These are phyloP conservation scores for Neopestalotiopsis rosae DNA, from an alignment of 2,329 filamentous ascomycete genomes.

Conservation along the genomic window DNA sequence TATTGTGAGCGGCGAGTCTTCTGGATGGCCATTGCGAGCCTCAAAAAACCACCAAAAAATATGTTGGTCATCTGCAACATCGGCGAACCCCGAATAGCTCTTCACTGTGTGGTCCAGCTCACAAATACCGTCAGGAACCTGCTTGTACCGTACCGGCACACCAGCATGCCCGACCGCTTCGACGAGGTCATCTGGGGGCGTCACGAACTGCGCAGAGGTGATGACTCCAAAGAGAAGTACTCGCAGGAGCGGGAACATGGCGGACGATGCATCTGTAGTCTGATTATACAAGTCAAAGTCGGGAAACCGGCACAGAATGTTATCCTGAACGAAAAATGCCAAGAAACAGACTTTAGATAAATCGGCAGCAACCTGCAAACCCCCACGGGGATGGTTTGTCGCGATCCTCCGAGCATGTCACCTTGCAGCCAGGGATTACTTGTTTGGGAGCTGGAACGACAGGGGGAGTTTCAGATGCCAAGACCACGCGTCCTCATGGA, in stretches of 20 bases:
- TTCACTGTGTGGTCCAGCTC: constrained; percentile 47
- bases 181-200: constrained; percentile 33
- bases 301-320: neutral
- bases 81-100: constrained; percentile 48
- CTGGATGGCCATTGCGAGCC: constrained; percentile 48
- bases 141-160: constrained; percentile 51
- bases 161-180: constrained; percentile 35
- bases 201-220: constrained; percentile 33
- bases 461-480: constrained; percentile 18
- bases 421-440: neutral
- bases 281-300: neutral
- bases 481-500: constrained; percentile 11
- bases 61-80: constrained; percentile 44
- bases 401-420: constrained; percentile 2
- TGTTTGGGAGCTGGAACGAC: constrained; percentile 11
- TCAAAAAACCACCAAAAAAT: constrained; percentile 58
- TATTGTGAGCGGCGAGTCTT: constrained; percentile 51
- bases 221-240: constrained; percentile 4
- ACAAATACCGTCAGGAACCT: constrained; percentile 51
- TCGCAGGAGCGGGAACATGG: neutral
- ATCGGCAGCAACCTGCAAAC: neutral
- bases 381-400: neutral
- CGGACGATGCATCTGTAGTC: constrained; percentile 2
- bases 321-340: neutral
- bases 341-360: constrained; percentile 7